Evolutionary conservation across 2,329 filamentous ascomycete species (phyloP).

Genomic region (Fusarium sacchari): DNA sequence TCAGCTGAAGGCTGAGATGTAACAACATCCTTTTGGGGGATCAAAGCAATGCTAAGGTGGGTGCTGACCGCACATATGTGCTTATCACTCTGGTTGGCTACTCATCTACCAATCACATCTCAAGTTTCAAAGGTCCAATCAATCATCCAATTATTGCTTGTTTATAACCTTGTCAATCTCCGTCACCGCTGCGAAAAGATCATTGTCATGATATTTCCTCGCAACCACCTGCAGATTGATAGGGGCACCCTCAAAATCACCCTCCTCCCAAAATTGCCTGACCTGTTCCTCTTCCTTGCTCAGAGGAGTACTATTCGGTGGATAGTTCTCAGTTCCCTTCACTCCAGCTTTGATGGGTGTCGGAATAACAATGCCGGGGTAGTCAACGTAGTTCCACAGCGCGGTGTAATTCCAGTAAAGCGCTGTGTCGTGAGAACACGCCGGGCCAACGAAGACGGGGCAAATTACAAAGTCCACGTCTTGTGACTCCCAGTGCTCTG

Average conservation of each 20-base stretch:
- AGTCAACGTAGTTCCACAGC: slow-evolving; percentile 51
- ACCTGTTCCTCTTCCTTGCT: slow-evolving; percentile 33
- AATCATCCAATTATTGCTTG: neutral
- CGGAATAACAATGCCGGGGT: slow-evolving; percentile 48
- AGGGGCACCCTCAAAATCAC: slow-evolving; percentile 49
- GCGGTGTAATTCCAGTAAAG: slow-evolving; percentile 51
- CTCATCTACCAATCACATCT: neutral
- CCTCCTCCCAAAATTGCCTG: slow-evolving; percentile 46
- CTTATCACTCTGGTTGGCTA: neutral
- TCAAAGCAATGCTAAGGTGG: fast-evolving
- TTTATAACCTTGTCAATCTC: neutral
- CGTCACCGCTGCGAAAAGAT: neutral
- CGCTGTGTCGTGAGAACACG: slow-evolving; percentile 48
- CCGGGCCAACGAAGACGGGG: slow-evolving; percentile 40
- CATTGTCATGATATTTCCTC: slow-evolving; percentile 47
- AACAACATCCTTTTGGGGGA: fast-evolving
- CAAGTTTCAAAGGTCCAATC: neutral
- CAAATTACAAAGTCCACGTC: slow-evolving; percentile 50
- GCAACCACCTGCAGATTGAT: slow-evolving; percentile 49
- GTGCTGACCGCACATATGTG: neutral
- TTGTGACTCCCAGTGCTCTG: slow-evolving; percentile 47
- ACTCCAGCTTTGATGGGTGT: slow-evolving; percentile 42
- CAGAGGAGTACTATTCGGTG: neutral
- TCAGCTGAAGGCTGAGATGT: fast-evolving
- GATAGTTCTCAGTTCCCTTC: neutral